Conservation (phyloP, 305 asterid genomes). For the Euphrasia arctica region DNA sequence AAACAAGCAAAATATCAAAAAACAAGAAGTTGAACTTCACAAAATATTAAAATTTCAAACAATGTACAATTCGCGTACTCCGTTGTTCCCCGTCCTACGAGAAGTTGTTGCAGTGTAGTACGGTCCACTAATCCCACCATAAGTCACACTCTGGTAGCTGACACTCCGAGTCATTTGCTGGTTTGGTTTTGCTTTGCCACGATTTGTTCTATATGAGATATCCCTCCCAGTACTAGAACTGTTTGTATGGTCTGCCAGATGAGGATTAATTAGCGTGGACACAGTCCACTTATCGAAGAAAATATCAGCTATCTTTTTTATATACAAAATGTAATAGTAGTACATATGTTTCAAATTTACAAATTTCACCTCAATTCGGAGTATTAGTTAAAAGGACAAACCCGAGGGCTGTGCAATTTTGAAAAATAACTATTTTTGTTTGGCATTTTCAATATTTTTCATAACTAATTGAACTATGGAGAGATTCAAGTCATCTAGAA, state of each 20-base stretch:
- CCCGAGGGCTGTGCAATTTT: neutral
- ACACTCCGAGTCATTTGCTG: slow-evolving; percentile 30
- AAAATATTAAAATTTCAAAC: neutral
- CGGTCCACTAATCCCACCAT: slow-evolving; percentile 76
- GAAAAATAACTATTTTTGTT: neutral
- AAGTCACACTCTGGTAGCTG: slow-evolving; percentile 66
- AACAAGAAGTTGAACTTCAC: neutral
- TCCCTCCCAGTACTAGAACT: slow-evolving; percentile 28
- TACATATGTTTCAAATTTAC: neutral
- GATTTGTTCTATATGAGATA: slow-evolving; percentile 18
- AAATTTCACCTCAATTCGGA: neutral
- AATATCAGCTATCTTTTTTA: neutral
- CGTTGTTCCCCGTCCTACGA: slow-evolving; percentile 57
- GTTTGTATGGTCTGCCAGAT: slow-evolving; percentile 37
- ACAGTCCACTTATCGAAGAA: too few species aligned
- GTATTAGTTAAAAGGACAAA: neutral
- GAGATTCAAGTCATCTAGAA: neutral
- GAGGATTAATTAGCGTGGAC: neutral
- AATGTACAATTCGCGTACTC: slow-evolving; percentile 42
- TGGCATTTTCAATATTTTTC: neutral
- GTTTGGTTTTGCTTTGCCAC: slow-evolving; percentile 25
- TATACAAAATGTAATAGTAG: neutral
- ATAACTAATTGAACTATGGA: neutral
- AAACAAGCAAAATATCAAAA: slow-evolving; percentile 4
- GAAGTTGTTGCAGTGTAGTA: slow-evolving; percentile 65